Percentiles rank a stretch among this genome's conserved stretches.
phyloP scores from a whole-genome alignment of 495 filamentous ascomycete species.

The Hypomontagnella monticulosa region DNA sequence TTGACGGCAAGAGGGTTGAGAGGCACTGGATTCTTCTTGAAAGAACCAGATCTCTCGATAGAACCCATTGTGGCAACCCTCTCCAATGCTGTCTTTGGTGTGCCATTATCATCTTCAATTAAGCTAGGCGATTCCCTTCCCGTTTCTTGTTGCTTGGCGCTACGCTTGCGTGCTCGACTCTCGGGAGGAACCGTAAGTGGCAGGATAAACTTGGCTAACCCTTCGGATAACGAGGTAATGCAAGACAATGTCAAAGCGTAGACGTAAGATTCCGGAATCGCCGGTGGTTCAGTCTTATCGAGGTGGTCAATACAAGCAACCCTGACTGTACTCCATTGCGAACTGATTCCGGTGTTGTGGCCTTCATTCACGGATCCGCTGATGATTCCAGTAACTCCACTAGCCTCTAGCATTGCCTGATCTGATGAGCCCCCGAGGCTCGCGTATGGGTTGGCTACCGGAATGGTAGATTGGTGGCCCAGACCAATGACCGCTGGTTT shows the following conservation, averaged over 20 bases:
- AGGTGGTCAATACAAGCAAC: slow-evolving; percentile 93
- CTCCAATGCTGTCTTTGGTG: slow-evolving; percentile 41
- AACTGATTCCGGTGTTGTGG: slow-evolving; percentile 79
- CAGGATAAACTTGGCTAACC: slow-evolving; percentile 89
- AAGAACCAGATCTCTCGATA: slow-evolving; percentile 57
- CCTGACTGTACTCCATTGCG: slow-evolving; percentile 86
- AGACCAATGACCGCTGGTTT: slow-evolving; percentile 88
- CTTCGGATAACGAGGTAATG: slow-evolving; percentile 87
- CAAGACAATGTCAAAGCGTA: slow-evolving; percentile 91
- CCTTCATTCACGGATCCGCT: slow-evolving; percentile 75
- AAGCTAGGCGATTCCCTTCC: slow-evolving; percentile 57
- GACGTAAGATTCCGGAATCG: slow-evolving; percentile 89
- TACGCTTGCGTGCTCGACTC: slow-evolving; percentile 60
- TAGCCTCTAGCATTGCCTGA: slow-evolving; percentile 86
- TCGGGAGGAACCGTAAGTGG: slow-evolving; percentile 83
- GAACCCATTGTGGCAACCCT: slow-evolving; percentile 53
- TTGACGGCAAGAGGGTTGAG: slow-evolving; percentile 81
- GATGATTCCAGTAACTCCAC: slow-evolving; percentile 88
- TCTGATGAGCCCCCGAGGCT: slow-evolving; percentile 64
- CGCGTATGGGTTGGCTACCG: slow-evolving; percentile 58
- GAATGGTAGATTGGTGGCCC: slow-evolving; percentile 83
- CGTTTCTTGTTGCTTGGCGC: slow-evolving; percentile 49
- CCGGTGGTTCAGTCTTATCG: slow-evolving; percentile 87
- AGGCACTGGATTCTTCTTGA: slow-evolving; percentile 71
- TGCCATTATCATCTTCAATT: slow-evolving; percentile 39